Evolutionary conservation across 2,329 filamentous ascomycete genomes (phyloP).

Genomic region (Coniochaeta hoffmannii): DNA sequence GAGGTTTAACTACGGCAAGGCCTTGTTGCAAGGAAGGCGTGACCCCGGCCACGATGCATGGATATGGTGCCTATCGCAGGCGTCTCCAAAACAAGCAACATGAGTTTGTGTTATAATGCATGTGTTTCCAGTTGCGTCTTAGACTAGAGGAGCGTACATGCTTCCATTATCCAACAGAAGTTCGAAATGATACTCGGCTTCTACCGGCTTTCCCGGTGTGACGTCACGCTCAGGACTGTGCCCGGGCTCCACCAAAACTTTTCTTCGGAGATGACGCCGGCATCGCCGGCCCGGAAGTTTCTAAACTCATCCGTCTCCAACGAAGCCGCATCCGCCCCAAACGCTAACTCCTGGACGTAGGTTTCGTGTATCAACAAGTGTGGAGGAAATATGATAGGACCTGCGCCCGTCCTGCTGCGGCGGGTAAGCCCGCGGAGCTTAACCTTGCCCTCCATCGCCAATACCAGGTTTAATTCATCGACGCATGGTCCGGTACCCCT

Average conservation of each 20-base stretch:
- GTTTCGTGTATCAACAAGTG: neutral
- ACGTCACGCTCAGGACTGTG: neutral
- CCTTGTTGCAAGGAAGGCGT: too few relatives aligned
- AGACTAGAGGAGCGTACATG: too few relatives aligned
- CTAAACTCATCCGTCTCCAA: neutral
- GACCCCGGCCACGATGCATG: too few relatives aligned
- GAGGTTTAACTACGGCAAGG: too few relatives aligned
- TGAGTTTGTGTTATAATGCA: too few relatives aligned
- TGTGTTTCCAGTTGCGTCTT: too few relatives aligned
- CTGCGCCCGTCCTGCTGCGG: neutral
- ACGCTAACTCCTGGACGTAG: neutral
- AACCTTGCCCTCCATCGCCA: neutral
- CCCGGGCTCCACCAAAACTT: neutral
- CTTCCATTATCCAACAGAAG: too few relatives aligned
- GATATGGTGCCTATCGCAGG: too few relatives aligned
- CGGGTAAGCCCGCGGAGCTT: neutral
- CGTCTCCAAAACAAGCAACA: too few relatives aligned
- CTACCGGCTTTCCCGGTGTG: neutral
- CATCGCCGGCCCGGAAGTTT: neutral
- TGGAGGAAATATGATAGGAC: neutral
- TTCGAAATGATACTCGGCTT: neutral
- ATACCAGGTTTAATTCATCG: neutral
- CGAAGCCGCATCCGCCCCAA: neutral
- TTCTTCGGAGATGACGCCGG: neutral
- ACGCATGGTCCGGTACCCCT: slow-evolving; percentile 27